Evolutionary conservation across 2,329 filamentous ascomycete genomes (phyloP).

Genomic region (Colletotrichum abscissum): DNA sequence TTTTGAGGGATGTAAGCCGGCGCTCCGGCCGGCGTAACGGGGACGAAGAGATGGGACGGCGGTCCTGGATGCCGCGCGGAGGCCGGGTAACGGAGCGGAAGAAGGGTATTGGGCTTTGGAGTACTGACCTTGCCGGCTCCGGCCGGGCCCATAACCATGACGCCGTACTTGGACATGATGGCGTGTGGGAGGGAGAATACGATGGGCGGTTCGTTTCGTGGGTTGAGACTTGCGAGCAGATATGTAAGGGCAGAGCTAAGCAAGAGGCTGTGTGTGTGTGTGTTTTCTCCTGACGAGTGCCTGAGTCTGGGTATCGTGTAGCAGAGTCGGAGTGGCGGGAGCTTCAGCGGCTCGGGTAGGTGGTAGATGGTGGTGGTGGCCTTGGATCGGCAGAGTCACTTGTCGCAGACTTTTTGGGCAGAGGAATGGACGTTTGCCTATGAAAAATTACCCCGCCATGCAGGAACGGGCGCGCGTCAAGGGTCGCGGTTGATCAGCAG

Average conservation of each 20-base stretch:
- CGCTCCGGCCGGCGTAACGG: neutral
- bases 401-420: constrained; percentile 12
- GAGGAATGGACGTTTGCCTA: constrained; percentile 19
- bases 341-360: neutral
- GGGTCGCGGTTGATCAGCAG: constrained; percentile 30
- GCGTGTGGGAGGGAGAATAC: constrained; percentile 8
- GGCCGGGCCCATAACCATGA: constrained; percentile 95
- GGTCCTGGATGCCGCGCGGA: constrained; percentile 2
- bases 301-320: neutral
- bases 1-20: neutral
- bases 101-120: constrained; percentile 9
- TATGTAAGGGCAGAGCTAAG: constrained; percentile 16
- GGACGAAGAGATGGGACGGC: neutral
- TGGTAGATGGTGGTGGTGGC: neutral
- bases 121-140: constrained; percentile 84
- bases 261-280: neutral
- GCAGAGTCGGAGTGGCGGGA: neutral
- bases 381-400: constrained; percentile 4
- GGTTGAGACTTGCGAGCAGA: neutral
- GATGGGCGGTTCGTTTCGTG: neutral
- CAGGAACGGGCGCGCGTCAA: constrained; percentile 32
- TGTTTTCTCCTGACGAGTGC: neutral
- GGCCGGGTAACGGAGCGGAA: constrained; percentile 3
- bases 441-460: constrained; percentile 36
- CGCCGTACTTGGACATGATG: constrained; percentile 91